Evolutionary conservation across 192 early-diverging fungal species (phyloP), one percentile per base, ranked within the genome.

Genomic region (Endogone sp.): DNA sequence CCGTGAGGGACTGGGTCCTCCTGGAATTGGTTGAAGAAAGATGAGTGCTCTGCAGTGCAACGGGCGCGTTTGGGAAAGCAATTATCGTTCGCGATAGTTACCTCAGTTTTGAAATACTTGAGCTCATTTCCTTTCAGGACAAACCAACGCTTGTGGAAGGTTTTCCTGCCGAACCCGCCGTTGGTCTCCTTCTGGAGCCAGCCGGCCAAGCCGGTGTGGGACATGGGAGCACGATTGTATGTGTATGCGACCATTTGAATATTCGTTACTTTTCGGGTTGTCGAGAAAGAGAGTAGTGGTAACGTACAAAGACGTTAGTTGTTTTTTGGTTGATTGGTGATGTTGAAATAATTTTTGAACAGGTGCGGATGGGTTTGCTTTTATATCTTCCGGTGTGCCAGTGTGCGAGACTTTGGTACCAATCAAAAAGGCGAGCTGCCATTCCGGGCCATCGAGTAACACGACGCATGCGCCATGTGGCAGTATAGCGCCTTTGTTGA

Each of bases 101-200:
- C 37, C 37, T 49, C 37, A 49, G 37, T 49, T 60, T 87, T 85
- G 64, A 87, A 84, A 64, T 87, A 87, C 61, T 80, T 87, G 20
- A 89, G 64, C 26, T 82, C 81, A 0, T 74, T 69, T 2, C 82
- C 85, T 60, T 89, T 86, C 21, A 89, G 71, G 29, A 89, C 81
- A 70, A 85, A 89, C 82, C 80, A 89, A 26, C 87, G 75, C 1
- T 49, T 49, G 37, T 49, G 37, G 37, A 49, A 49, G 6, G 37
- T 11, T 49, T 49, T 49, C 37, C 37, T 49, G n/a, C n/a, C n/a
- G 37, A 49, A 49, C 6, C 37, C 37, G 37, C 37, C 16, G 9
- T 6, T 49, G 37, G 37, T 16, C 37, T 49, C 37, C 37, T 49
- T 49, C 37, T 49, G 37, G 37, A 49, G 37, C 37, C 37, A 49